Base-by-base conservation (phyloP, 1,284 basidiomycete genomes). In the Inonotus hispidus region DNA sequence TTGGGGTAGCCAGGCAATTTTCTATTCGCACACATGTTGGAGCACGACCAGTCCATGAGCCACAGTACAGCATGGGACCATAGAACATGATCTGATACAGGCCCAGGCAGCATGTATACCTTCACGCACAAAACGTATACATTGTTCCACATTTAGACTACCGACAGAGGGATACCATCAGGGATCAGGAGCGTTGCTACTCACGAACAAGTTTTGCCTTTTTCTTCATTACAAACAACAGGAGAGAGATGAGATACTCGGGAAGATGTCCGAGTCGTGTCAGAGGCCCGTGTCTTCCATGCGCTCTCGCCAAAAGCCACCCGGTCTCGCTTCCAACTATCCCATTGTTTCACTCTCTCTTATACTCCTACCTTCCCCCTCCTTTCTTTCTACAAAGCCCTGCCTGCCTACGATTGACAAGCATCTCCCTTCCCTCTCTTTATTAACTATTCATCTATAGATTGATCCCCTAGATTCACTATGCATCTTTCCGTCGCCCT, bases 401-500 rank as follows among this genome's bases (percentile, higher is more conserved):
- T 23, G 14, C 1, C 27, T 55, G 38, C 53, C 38, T 25, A 37
- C 23, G n/a, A 32, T 43, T 21, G 7, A 54, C 16, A 16, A 7
- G n/a, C n/a, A n/a, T n/a, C 39, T 39, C 16, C 37, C 19, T 55
- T 16, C 13, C 7, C 53, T 39, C 19, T 23, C 53, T 55, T 35
- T 32, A 19, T 37, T 21, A 11, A n/a, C 35, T n/a, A 43, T 21
- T 35, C 16, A 4, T n/a, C 27, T 13, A 14, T 52, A 52, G 32
- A 49, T 11, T 13, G 46, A 53, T 29, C 50, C 14, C 23, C 13
- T 29, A 23, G 16, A 25, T 19, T 52, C 29, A 53, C 41, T 14
- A 62, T 62, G 61, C 50, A 49, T 49, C 46, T 62, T 52, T 41
- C 58, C 52, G n/a, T 52, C 39, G 35, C 54, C 50, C 61, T 64